Conservation (phyloP, 352 stramenopile genomes). For the Globisporangium apiculatum region DNA sequence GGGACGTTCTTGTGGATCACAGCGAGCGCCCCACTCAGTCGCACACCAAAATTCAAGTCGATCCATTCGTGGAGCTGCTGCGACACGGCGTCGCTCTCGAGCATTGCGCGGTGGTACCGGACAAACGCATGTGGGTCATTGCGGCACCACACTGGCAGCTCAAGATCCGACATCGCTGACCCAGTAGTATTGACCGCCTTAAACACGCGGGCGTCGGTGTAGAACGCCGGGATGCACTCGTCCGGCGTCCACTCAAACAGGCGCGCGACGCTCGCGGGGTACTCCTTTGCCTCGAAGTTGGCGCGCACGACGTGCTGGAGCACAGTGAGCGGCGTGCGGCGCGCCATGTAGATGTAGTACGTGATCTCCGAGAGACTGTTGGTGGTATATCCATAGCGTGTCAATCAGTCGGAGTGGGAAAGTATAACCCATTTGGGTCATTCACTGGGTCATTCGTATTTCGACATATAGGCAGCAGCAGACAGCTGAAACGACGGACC, state of each 20-base stretch:
- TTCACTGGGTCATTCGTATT: too few species aligned
- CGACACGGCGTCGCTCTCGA: constrained; percentile 90
- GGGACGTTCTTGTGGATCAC: constrained; percentile 90
- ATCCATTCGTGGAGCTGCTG: constrained; percentile 90
- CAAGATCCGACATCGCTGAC: constrained; percentile 58
- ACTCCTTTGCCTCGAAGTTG: constrained; percentile 93
- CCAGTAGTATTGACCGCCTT: constrained; percentile 72
- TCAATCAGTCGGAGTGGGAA: background rate
- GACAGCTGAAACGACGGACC: constrained; percentile 14
- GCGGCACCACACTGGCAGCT: constrained; percentile 79
- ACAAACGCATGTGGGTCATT: constrained; percentile 71
- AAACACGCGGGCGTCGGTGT: constrained; percentile 83
- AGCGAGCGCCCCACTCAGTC: constrained; percentile 68
- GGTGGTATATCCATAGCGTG: too few species aligned
- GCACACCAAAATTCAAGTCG: constrained; percentile 93
- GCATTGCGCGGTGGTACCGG: constrained; percentile 82
- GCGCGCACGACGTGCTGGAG: constrained; percentile 84
- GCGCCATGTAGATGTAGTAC: constrained; percentile 93
- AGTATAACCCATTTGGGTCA: background rate
- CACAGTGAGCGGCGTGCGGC: constrained; percentile 82
- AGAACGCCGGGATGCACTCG: constrained; percentile 96
- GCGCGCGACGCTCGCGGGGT: constrained; percentile 83
- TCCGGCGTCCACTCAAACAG: constrained; percentile 95
- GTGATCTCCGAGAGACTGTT: constrained; percentile 92
- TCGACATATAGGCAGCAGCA: background rate